Conservation (phyloP, 2,329 filamentous ascomycete genomes). For the Pseudocercospora pini-densiflorae region DNA sequence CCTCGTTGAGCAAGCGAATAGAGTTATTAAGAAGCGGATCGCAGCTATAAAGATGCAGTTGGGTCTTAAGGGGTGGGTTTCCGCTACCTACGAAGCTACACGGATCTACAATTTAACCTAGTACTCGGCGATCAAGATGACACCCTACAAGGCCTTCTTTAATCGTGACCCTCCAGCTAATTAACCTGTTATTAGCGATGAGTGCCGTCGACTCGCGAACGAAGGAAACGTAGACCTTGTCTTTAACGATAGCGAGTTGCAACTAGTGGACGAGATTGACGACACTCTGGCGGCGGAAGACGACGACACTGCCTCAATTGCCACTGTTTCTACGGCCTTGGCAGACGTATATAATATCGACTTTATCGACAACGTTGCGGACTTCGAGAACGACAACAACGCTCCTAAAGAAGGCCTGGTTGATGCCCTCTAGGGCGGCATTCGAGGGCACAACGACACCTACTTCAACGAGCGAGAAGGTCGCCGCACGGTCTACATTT, state of each 20-base stretch:
- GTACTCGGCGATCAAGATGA: not conserved
- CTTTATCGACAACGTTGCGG: not conserved
- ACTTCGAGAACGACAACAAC: not conserved
- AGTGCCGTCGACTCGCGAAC: not conserved
- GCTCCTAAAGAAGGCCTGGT: not conserved
- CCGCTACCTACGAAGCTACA: not conserved
- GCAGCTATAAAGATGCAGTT: not conserved
- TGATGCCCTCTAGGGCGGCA: not conserved
- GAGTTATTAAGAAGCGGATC: not conserved
- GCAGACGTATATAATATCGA: not conserved
- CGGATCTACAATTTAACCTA: not conserved
- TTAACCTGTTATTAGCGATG: not conserved
- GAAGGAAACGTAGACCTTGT: not conserved
- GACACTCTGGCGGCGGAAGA: not conserved
- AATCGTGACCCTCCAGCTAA: not conserved
- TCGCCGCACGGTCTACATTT: not conserved
- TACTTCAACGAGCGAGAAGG: not conserved
- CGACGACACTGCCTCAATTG: not conserved
- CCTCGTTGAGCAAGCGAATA: not conserved
- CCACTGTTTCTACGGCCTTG: not conserved
- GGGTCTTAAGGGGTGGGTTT: not conserved
- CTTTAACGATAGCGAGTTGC: not conserved
- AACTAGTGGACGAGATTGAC: not conserved
- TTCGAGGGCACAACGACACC: not conserved
- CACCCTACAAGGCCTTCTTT: not conserved